These are phyloP conservation scores for Barnettozyma siamensis DNA, from an alignment of 805 yeast species.

Conservation along the genomic window DNA sequence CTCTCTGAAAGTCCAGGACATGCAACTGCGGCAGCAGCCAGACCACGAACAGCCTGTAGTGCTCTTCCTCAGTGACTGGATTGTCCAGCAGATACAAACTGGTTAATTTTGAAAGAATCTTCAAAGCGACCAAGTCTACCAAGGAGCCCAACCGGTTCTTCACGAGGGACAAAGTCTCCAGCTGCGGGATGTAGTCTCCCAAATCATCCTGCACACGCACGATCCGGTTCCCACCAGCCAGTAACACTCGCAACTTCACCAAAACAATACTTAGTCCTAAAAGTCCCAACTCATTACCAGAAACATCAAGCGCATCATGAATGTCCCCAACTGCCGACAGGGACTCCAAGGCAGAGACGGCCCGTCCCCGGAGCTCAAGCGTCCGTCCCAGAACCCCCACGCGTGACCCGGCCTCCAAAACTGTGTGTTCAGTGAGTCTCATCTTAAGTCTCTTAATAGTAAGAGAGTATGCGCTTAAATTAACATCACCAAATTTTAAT, in stretches of 20 bases:
- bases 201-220: slow-evolving; percentile 33
- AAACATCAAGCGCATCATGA: slow-evolving; percentile 57
- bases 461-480: neutral
- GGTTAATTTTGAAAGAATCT: slow-evolving; percentile 36
- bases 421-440: slow-evolving; percentile 50
- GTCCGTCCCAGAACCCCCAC: slow-evolving; percentile 31
- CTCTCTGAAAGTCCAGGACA: slow-evolving; percentile 62
- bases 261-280: slow-evolving; percentile 46
- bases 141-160: slow-evolving; percentile 46
- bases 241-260: slow-evolving; percentile 41
- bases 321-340: slow-evolving; percentile 36
- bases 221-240: slow-evolving; percentile 62
- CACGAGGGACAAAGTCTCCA: slow-evolving; percentile 47
- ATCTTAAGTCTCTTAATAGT: slow-evolving; percentile 26
- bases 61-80: slow-evolving; percentile 40
- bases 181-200: slow-evolving; percentile 35
- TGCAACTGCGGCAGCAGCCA: slow-evolving; percentile 58
- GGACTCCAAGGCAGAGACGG: slow-evolving; percentile 39
- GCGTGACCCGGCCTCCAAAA: slow-evolving; percentile 45
- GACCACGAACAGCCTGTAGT: slow-evolving; percentile 57
- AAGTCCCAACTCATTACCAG: slow-evolving; percentile 63
- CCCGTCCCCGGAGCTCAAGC: slow-evolving; percentile 35
- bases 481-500: neutral
- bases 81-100: slow-evolving; percentile 53
- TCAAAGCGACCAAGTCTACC: slow-evolving; percentile 35